phyloP scores from a whole-genome alignment of 495 filamentous ascomycete species.

The Astrothelium macrocarpum region DNA sequence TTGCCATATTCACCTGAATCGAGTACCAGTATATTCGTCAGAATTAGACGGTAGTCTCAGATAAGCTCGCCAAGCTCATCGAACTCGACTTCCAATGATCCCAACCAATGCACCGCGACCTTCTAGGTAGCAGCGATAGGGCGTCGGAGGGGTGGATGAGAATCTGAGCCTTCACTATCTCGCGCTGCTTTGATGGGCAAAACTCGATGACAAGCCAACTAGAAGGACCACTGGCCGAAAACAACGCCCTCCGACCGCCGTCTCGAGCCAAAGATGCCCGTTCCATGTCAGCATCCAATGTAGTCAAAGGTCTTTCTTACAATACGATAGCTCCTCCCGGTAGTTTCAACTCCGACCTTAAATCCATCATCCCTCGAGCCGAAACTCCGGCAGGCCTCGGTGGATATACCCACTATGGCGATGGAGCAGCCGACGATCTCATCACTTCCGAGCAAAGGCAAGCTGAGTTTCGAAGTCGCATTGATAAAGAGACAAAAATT shows the following conservation, averaged over 20 bases:
- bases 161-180: conserved; percentile 15
- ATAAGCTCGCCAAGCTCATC: not conserved
- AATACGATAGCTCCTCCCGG: conserved; percentile 53
- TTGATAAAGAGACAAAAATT: conserved; percentile 93
- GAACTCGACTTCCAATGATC: not conserved
- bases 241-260: conserved; percentile 21
- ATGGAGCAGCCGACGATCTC: conserved; percentile 41
- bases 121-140: not conserved
- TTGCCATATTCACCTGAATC: too few relatives aligned
- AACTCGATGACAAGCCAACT: conserved; percentile 24
- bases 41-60: not conserved
- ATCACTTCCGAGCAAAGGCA: conserved; percentile 63
- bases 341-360: conserved; percentile 86
- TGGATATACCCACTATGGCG: conserved; percentile 50
- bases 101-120: not conserved
- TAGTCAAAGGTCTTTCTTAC: conserved; percentile 23
- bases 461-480: conserved; percentile 61
- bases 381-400: conserved; percentile 58
- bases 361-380: conserved; percentile 60
- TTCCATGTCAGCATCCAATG: conserved; percentile 25
- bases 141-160: conserved; percentile 4
- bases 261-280: conserved; percentile 31
- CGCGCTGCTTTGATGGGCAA: conserved; percentile 10
- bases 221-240: conserved; percentile 22
- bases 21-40: not conserved